Base-by-base conservation (phyloP, 352 stramenopile species). In the Globisporangium yorkense region DNA sequence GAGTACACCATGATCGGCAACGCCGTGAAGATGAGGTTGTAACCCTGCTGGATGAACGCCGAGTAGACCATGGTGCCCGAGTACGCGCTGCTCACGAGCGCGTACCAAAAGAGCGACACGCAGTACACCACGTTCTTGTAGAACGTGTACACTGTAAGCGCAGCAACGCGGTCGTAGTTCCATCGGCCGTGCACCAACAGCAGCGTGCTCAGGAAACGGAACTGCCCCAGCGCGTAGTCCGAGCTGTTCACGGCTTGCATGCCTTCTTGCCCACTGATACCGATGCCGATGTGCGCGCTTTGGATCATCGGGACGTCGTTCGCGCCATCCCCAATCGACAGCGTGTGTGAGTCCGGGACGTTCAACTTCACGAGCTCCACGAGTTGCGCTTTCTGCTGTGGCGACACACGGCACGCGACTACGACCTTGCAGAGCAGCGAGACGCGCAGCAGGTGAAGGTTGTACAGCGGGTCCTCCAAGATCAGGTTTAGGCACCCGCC, bases 221-320 rank as follows among this genome's bases (percentile, higher is more conserved):
- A 96, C 53, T 96, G 87, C 2, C 71, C 84, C 16, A 96, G 44
- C 9, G 87, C 79, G 54, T 93, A 96, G 55, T 96, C 87, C 0
- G 77, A 91, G 56, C 75, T 91, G 64, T 96, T 96, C 7, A 94
- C 87, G 9, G 87, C 98, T 69, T 99, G 97, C 59, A 98, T 92
- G 18, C 98, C 98, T 68, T 99, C 98, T 66, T 99, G 89, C 10
- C 98, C 97, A 48, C 93, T 98, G 62, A 99, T 97, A 31, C 89
- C 88, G 24, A 97, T 74, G 16, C 89, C 89, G 37, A 97, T 89
- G 46, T 97, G 89, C 15, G 89, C 89, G 54, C 78, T 87, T 40
- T 96, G 85, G 54, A 96, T 96, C 88, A 96, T 97, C 8, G 85
- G 82, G 2, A 97, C 89, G 44, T 97, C 89, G 57, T 97, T 97